phyloP scores from a whole-genome alignment of 768 basidiomycete species.

The Hygrocybe punicea region DNA sequence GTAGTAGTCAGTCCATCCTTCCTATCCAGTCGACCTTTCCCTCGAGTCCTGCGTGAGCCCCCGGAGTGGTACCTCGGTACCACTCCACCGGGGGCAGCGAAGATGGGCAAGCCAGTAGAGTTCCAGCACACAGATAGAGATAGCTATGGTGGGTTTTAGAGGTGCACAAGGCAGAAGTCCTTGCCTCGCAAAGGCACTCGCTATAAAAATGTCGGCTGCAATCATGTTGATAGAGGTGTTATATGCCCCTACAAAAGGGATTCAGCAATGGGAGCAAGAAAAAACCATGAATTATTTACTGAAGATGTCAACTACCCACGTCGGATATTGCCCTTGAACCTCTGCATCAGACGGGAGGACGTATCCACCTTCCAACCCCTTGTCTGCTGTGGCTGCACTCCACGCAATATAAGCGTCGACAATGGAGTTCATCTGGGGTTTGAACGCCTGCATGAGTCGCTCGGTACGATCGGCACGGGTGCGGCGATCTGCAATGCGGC shows the following conservation, averaged over 20 bases:
- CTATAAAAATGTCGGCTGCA: neutral
- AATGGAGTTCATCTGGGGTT: constrained; percentile 7
- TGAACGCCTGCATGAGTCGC: neutral
- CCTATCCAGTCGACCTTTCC: too few relatives aligned
- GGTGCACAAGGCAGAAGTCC: constrained; percentile 29
- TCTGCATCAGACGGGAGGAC: neutral
- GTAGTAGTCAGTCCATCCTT: too few relatives aligned
- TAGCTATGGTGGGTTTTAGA: constrained; percentile 13
- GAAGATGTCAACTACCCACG: neutral
- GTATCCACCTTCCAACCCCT: constrained; percentile 1
- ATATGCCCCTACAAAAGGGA: too few relatives aligned
- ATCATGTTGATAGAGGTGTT: neutral
- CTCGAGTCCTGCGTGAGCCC: too few relatives aligned
- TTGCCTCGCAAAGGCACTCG: constrained; percentile 11
- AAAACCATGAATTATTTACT: neutral
- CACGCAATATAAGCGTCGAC: constrained; percentile 13
- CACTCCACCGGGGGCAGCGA: constrained; percentile 25
- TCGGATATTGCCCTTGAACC: constrained; percentile 1
- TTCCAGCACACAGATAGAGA: constrained; percentile 23
- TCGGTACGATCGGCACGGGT: constrained; percentile 5
- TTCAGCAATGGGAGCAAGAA: too few relatives aligned
- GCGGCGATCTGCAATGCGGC: neutral
- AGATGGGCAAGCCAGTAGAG: constrained; percentile 21
- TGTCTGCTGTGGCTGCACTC: constrained; percentile 1
- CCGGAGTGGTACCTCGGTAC: too few relatives aligned